Conservation (phyloP, 1,284 basidiomycete species). For the Coniophora puteana region DNA sequence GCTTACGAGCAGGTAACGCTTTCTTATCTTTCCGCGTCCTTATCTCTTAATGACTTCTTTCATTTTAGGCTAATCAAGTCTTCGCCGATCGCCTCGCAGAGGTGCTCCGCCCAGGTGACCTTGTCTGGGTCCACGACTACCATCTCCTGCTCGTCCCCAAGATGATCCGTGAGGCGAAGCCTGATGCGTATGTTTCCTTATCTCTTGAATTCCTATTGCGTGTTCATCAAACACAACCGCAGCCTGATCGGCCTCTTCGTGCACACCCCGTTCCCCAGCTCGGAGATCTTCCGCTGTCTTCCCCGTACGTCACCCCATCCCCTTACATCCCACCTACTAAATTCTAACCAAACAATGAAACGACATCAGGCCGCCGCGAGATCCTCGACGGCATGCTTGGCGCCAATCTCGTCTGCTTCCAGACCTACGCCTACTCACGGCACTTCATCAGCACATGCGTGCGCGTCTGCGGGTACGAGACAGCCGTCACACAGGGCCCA, state of each 20-base stretch:
- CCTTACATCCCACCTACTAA: slow-evolving; percentile 8
- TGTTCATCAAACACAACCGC: slow-evolving; percentile 37
- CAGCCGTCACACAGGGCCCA: no score
- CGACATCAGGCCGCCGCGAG: slow-evolving; percentile 69
- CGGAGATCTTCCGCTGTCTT: slow-evolving; percentile 93
- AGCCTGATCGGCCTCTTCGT: slow-evolving; percentile 90
- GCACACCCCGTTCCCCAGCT: slow-evolving; percentile 96
- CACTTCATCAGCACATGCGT: slow-evolving; percentile 96
- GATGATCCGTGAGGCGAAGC: slow-evolving; percentile 61
- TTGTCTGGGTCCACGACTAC: slow-evolving; percentile 91
- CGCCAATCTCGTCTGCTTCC: slow-evolving; percentile 95
- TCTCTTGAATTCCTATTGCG: not conserved
- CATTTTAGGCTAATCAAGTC: slow-evolving; percentile 72
- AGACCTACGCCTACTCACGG: slow-evolving; percentile 95
- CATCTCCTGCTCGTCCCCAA: slow-evolving; percentile 90
- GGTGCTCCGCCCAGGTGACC: slow-evolving; percentile 84
- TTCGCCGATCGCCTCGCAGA: slow-evolving; percentile 80
- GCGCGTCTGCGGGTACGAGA: slow-evolving; percentile 94
- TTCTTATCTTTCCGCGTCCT: not conserved
- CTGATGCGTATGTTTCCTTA: slow-evolving; percentile 24
- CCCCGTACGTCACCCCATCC: slow-evolving; percentile 54
- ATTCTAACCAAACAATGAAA: not conserved
- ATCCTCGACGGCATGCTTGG: slow-evolving; percentile 98
- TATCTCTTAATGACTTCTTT: no score
- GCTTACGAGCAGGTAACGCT: slow-evolving; percentile 25